Conservation (phyloP, 2,329 filamentous ascomycete species). For the Cladosporium sp. region DNA sequence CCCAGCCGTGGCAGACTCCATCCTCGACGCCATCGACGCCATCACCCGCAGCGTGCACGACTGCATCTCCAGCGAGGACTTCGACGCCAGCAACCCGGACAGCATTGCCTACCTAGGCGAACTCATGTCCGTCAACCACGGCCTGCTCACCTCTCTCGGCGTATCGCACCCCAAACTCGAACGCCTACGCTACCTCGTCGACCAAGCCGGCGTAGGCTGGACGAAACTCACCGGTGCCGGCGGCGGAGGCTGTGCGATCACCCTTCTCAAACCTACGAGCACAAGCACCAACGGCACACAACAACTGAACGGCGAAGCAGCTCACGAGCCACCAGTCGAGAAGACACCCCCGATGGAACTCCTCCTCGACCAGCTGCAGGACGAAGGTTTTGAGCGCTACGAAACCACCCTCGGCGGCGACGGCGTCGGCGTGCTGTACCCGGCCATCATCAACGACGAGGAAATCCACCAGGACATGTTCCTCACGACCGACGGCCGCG, state of each 20-base stretch:
- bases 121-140: constrained; percentile 91
- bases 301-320: constrained; percentile 29
- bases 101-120: constrained; percentile 76
- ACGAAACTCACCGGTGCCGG: constrained; percentile 96
- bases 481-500: constrained; percentile 76
- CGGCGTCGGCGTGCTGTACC: constrained; percentile 91
- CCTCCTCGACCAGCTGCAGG: constrained; percentile 61
- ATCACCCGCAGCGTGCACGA: constrained; percentile 62
- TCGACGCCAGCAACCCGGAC: constrained; percentile 64
- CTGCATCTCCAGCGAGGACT: constrained; percentile 58
- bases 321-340: constrained; percentile 11
- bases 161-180: constrained; percentile 94
- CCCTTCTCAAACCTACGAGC: constrained; percentile 71
- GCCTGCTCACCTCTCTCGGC: constrained; percentile 82
- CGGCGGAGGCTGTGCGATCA: constrained; percentile 93
- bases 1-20: constrained; percentile 73
- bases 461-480: constrained; percentile 92
- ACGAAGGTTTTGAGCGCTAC: constrained; percentile 74
- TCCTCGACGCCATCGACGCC: constrained; percentile 82
- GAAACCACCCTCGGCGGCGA: constrained; percentile 89
- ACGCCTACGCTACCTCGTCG: constrained; percentile 84
- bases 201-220: constrained; percentile 88
- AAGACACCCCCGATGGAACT: constrained; percentile 48
- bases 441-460: constrained; percentile 86
- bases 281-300: background rate